Percentiles rank a stretch among this genome's conserved stretches.
Evolutionary conservation across 305 asterid genomes (phyloP).

Genomic region (Lippia alba): DNA sequence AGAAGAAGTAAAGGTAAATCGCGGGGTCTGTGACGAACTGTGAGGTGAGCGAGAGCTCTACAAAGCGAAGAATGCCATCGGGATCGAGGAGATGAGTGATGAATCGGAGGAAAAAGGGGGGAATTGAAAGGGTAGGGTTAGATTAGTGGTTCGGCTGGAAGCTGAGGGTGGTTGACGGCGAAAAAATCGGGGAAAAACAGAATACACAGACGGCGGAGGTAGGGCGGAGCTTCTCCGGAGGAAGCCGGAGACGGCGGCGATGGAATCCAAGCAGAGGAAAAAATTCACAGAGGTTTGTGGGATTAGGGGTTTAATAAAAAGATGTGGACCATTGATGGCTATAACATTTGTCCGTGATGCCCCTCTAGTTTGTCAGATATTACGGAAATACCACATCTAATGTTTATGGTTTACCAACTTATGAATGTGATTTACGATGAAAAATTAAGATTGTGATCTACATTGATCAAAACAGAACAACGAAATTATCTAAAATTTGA

Average conservation of each 20-base stretch:
- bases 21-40: conserved; percentile 41
- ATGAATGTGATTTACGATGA: too few relatives aligned
- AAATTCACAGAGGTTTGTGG: not conserved
- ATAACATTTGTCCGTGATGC: not conserved
- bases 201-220: conserved; percentile 35
- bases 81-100: conserved; percentile 41
- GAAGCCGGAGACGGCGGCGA: conserved; percentile 4
- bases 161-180: not conserved
- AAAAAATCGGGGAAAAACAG: conserved; percentile 14
- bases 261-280: not conserved
- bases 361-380: conserved; percentile 7
- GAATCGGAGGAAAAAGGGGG: conserved; percentile 39
- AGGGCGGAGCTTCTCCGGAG: conserved; percentile 37
- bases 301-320: conserved; percentile 14
- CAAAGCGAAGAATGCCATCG: conserved; percentile 41
- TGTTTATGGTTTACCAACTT: too few relatives aligned
- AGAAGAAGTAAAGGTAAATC: conserved; percentile 51
- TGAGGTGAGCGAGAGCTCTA: conserved; percentile 44
- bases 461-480: too few relatives aligned
- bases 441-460: too few relatives aligned
- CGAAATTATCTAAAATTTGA: too few relatives aligned
- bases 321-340: conserved; percentile 5
- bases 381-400: conserved; percentile 3
- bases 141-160: conserved; percentile 30
- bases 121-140: conserved; percentile 51